Base-by-base conservation (phyloP, 805 yeast genomes). In the Barnettozyma sp. region DNA sequence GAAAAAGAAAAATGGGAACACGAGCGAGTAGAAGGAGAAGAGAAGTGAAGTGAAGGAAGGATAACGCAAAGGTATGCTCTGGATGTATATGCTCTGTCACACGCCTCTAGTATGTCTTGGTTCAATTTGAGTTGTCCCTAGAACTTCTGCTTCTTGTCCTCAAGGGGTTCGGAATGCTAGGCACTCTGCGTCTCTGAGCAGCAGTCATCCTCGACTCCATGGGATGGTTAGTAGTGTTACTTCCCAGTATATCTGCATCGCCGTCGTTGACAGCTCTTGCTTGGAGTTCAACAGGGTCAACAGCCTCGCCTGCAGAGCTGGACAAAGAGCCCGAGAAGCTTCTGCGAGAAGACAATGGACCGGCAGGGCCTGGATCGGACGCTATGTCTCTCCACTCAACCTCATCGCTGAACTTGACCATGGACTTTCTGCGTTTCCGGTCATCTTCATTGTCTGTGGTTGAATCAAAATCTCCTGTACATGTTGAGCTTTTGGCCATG, bases 111-210 rank as follows among this genome's bases (percentile, higher is more conserved):
- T 5, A 29, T 9, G 14, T 9, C 4, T n/a, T 3, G 20, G 7
- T 3, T 30, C 25, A 51, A 12, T 30, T 41, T 3, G 55, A 52
- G 30, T 37, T 48, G 34, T 50, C 52, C 18, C 53, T 43, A 9
- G 54, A 48, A 2, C 54, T 41, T 22, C 53, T 40, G 30, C 54
- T 48, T 41, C 58, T 41, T 2, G 58, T 54, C 30, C 58, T 32
- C 20, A 51, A 22, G 1, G 58, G 57, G 13, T 48, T 54, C 3
- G 52, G 38, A 1, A 51, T 35, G 4, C 53, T 40, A 2, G 58
- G 58, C 0, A 43, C 40, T 25, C 58, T 35, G 40, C 57, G 45
- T 35, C 52, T 43, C 23, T 52, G 56, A 9, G 57, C 39, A 2
- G 56, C 40, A 2, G 52, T 45, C 19, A 52, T n/a, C 6, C 24